These are phyloP conservation scores for Fusarium sarcochroum DNA, from an alignment of 2,329 filamentous ascomycete genomes.

Conservation along the genomic window DNA sequence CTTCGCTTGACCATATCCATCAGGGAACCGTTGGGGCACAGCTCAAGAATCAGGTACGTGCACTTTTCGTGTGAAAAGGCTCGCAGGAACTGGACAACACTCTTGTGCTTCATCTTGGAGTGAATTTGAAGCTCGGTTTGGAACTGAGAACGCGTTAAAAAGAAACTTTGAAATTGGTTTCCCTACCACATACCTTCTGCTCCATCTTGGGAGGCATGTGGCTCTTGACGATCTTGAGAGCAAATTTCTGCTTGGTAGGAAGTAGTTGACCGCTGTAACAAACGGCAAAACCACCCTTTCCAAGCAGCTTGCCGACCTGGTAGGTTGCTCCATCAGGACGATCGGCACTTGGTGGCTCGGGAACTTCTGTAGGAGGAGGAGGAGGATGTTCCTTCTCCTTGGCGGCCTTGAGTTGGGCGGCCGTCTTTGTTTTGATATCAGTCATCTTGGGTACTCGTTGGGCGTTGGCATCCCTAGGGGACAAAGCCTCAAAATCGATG, in stretches of 20 bases:
- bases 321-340: constrained; percentile 79
- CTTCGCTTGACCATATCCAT: constrained; percentile 98
- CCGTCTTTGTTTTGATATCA: constrained; percentile 67
- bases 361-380: constrained; percentile 71
- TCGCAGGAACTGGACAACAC: constrained; percentile 95
- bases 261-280: constrained; percentile 80
- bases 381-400: constrained; percentile 78
- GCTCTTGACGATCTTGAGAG: constrained; percentile 87
- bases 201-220: constrained; percentile 87
- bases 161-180: background rate
- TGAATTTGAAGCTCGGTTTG: constrained; percentile 95
- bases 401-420: constrained; percentile 67
- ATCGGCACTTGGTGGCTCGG: constrained; percentile 76
- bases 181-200: constrained; percentile 76
- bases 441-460: constrained; percentile 64
- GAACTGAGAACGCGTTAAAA: constrained; percentile 62
- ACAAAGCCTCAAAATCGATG: constrained; percentile 73
- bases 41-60: constrained; percentile 93
- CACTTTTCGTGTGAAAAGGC: constrained; percentile 91
- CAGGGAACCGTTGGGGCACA: constrained; percentile 95
- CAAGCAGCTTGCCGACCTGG: constrained; percentile 79
- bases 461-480: constrained; percentile 75
- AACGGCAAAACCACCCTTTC: constrained; percentile 86
- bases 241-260: constrained; percentile 76
- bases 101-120: constrained; percentile 95